These are phyloP conservation scores for Capsicum baccatum DNA, from an alignment of 257 asterid species.

Conservation along the genomic window DNA sequence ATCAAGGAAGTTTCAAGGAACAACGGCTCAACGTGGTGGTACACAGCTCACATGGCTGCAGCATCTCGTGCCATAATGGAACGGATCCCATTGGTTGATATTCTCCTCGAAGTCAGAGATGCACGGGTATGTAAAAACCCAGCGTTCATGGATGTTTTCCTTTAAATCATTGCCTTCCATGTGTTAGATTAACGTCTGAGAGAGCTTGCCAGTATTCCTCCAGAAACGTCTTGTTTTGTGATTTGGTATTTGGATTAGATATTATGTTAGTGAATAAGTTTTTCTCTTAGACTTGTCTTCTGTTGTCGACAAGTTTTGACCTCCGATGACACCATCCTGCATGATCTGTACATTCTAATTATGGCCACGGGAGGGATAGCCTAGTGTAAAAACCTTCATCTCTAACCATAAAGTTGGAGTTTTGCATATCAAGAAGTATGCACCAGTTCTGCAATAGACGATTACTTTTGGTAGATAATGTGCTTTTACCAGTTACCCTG, in stretches of 20 bases:
- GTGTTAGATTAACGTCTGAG: conserved; percentile 43
- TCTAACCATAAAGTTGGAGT: neutral
- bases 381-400: neutral
- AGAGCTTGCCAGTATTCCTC: conserved; percentile 12
- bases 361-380: neutral
- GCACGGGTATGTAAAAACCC: conserved; percentile 58
- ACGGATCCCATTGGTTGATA: conserved; percentile 73
- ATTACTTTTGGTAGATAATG: no score
- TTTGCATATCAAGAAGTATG: neutral
- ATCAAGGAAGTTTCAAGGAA: conserved; percentile 61
- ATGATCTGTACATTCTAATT: neutral
- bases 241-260: neutral
- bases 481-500: no score
- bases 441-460: no score
- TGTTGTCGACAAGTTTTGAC: neutral
- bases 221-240: neutral
- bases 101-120: conserved; percentile 82
- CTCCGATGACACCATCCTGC: neutral
- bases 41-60: conserved; percentile 90
- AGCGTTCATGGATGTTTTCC: no score
- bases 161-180: no score
- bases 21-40: conserved; percentile 85
- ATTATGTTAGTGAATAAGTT: no score
- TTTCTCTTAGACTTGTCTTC: neutral
- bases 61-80: conserved; percentile 77